These are phyloP conservation scores for Remersonia thermophila DNA, from an alignment of 2,329 filamentous ascomycete genomes.

Conservation along the genomic window DNA sequence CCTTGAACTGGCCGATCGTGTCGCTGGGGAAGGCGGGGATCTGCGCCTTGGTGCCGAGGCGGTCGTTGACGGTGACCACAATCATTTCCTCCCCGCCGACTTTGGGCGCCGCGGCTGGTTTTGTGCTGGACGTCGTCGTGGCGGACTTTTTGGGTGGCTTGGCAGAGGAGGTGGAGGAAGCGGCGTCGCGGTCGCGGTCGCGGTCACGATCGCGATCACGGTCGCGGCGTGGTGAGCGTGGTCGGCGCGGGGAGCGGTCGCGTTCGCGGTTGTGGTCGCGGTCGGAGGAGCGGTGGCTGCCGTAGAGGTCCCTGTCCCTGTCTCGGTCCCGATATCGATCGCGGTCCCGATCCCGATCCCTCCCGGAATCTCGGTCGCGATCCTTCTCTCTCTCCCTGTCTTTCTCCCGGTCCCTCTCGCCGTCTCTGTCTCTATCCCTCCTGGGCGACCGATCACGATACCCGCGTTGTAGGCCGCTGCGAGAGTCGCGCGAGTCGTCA, in stretches of 20 bases:
- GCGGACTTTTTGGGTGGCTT: constrained; percentile 24
- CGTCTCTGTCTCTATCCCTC: constrained; percentile 9
- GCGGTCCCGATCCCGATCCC: constrained; percentile 18
- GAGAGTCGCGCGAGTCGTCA: constrained; percentile 12
- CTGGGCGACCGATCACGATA: constrained; percentile 20
- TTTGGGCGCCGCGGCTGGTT: constrained; percentile 19
- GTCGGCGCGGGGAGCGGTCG: constrained; percentile 22
- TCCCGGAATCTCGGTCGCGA: constrained; percentile 20
- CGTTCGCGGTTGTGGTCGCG: constrained; percentile 23
- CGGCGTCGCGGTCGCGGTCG: constrained; percentile 19
- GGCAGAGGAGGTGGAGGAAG: no score
- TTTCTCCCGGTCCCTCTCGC: constrained; percentile 21
- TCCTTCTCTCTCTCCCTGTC: constrained; percentile 20
- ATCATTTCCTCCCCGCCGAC: constrained; percentile 63
- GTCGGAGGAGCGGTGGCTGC: constrained; percentile 18
- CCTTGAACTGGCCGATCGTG: constrained; percentile 75
- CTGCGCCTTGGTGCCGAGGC: constrained; percentile 88
- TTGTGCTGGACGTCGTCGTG: constrained; percentile 20
- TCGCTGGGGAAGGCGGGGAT: constrained; percentile 83
- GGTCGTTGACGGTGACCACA: constrained; percentile 84
- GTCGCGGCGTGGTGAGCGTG: constrained; percentile 18
- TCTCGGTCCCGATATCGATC: constrained; percentile 18
- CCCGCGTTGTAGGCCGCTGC: constrained; percentile 16
- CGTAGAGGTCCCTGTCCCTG: constrained; percentile 16
- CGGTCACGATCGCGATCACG: constrained; percentile 24